Conservation (phyloP, 345 rosid species). For the Syzygium aromaticum region DNA sequence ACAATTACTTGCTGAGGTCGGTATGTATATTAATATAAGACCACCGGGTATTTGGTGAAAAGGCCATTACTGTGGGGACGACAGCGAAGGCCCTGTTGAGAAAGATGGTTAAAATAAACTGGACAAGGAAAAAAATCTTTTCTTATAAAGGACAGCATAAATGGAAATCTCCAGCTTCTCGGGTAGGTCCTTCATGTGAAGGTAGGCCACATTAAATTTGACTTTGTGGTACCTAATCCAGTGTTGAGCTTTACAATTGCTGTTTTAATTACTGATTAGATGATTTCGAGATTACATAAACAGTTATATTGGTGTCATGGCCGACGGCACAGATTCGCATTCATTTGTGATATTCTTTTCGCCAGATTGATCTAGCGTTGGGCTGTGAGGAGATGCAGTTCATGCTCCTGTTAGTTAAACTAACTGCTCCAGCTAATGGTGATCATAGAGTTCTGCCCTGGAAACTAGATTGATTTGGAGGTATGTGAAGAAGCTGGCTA, state of each 20-base stretch:
- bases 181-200: neutral
- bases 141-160: constrained; percentile 1
- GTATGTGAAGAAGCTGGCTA: neutral
- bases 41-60: neutral
- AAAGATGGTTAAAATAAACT: neutral
- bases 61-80: neutral
- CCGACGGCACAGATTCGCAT: neutral
- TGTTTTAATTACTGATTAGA: neutral
- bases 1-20: neutral
- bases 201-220: neutral
- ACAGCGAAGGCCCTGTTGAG: neutral
- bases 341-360: neutral
- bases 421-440: neutral
- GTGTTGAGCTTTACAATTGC: neutral
- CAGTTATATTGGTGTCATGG: neutral
- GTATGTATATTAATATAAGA: neutral
- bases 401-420: neutral
- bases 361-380: neutral
- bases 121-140: constrained; percentile 16
- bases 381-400: neutral
- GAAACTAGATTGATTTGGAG: neutral
- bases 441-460: neutral
- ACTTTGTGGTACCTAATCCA: neutral
- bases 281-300: neutral
- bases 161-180: constrained; percentile 6